phyloP scores from a whole-genome alignment of 345 rosid species.

The Triadica sebifera region DNA sequence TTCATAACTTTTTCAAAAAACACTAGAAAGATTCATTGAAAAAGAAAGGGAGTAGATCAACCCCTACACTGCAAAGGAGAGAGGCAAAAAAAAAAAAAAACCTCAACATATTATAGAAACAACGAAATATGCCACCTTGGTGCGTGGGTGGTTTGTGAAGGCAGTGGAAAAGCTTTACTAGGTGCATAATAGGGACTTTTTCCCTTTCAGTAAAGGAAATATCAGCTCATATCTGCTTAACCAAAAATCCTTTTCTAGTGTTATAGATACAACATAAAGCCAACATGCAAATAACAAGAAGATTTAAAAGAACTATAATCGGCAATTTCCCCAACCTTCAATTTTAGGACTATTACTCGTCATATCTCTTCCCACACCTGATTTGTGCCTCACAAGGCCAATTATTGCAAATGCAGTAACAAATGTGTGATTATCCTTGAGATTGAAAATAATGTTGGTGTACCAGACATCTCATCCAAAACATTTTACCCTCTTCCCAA shows the following conservation, averaged over 20 bases:
- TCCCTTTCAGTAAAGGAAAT: background rate
- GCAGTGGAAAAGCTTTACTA: background rate
- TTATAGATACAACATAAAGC: background rate
- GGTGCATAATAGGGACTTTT: background rate
- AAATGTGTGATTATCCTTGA: background rate
- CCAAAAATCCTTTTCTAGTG: background rate
- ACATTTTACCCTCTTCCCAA: background rate
- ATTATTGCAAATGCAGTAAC: background rate
- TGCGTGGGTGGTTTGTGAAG: background rate
- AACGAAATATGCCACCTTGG: background rate
- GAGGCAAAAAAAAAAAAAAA: background rate
- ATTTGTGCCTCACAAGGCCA: background rate
- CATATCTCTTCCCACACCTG: background rate
- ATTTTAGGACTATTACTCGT: no score
- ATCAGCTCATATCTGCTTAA: background rate
- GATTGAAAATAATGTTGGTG: background rate
- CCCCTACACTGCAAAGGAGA: background rate
- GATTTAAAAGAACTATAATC: background rate
- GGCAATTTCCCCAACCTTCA: background rate
- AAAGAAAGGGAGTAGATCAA: background rate
- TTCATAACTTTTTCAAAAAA: no score
- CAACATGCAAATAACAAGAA: background rate
- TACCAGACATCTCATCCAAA: slow-evolving; percentile 1
- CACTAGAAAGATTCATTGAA: no score
- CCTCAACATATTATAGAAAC: background rate